These are phyloP conservation scores for Drechslerella coelobrocha DNA, from an alignment of 2,329 filamentous ascomycete genomes.

Conservation along the genomic window DNA sequence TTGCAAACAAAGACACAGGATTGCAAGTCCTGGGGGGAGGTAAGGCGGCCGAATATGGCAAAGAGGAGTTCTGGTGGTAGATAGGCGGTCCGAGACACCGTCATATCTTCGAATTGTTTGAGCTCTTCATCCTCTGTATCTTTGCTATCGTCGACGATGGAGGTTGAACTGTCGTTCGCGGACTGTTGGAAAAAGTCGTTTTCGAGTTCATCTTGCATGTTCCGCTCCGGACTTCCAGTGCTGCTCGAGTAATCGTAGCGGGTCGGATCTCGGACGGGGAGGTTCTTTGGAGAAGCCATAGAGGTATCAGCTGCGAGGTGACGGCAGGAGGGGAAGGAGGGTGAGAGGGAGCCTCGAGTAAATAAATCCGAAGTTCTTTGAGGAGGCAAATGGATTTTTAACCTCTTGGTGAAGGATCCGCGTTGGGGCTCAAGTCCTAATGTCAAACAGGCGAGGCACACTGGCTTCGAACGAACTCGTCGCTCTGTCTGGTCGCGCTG, in stretches of 20 bases:
- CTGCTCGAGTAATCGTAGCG: conserved; percentile 53
- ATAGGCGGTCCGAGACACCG: conserved; percentile 66
- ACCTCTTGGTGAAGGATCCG: conserved; percentile 35
- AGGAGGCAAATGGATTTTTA: conserved; percentile 18
- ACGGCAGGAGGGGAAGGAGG: neutral
- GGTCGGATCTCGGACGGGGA: conserved; percentile 47
- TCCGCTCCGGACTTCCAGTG: conserved; percentile 53
- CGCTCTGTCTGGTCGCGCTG: conserved; percentile 7
- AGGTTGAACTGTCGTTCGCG: conserved; percentile 53
- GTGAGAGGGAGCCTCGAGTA: conserved; percentile 9
- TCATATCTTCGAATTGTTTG: conserved; percentile 54
- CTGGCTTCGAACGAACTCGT: neutral
- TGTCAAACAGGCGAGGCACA: conserved; percentile 35
- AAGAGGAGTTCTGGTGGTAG: conserved; percentile 96
- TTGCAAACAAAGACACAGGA: conserved; percentile 94
- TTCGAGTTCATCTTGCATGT: conserved; percentile 52
- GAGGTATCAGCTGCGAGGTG: conserved; percentile 15
- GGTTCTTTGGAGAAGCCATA: conserved; percentile 51
- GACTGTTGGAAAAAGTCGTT: conserved; percentile 53
- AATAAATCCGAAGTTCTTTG: conserved; percentile 34
- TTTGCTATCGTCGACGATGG: conserved; percentile 52
- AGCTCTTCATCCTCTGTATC: conserved; percentile 52
- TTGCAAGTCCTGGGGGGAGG: conserved; percentile 75
- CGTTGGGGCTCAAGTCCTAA: conserved; percentile 20
- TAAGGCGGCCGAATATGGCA: conserved; percentile 84